Base-by-base conservation (phyloP, 2,329 filamentous ascomycete genomes). In the Orbilia blumenaviensis region DNA sequence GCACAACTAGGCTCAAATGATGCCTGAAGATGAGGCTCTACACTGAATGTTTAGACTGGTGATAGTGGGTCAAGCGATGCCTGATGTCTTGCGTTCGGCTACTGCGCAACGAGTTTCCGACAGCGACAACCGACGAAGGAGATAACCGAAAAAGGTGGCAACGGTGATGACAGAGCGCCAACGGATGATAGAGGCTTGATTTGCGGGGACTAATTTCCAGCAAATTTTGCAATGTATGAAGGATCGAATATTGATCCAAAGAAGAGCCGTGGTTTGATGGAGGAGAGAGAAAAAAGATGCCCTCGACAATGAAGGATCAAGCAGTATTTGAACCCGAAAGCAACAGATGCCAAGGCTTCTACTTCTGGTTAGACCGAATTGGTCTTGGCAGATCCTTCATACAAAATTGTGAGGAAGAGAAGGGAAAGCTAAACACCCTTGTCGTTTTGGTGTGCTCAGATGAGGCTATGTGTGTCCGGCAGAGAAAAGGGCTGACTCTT, bases 341-440 rank as follows among this genome's bases (percentile, higher is more conserved):
- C 18, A 27, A 18, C 36, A 14, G 42, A 46, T 25, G 21, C 27
- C 56, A 68, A 18, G 18, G 46, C 38, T 68, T 9, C 71, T 44
- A 34, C 50, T 68, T 68, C 16, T 68, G 64, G 71, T 44, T 21
- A 29, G 34, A 14, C 29, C 3, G 29, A 27, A n/a, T n/a, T n/a
- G n/a, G 36, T n/a, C 63, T 75, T 68, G 71, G 63, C 63, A 75
- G 69, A 75, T 75, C 71, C 71, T 75, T 68, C 71, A 75, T 63
- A 67, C 63, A 67, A 75, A 67, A 41, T 18, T 18, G 9, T 32
- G 34, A 52, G 48, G 46, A 46, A 36, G 44, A 48, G 32, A 36
- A 36, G 32, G 41, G 52, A 71, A 34, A 46, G 58, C 34, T 46
- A 63, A 48, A 52, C 48, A 56, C 60, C 67, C 67, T 21, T 56